Conservation (phyloP, 1,284 basidiomycete genomes). For the Apiotrichum brassicae region DNA sequence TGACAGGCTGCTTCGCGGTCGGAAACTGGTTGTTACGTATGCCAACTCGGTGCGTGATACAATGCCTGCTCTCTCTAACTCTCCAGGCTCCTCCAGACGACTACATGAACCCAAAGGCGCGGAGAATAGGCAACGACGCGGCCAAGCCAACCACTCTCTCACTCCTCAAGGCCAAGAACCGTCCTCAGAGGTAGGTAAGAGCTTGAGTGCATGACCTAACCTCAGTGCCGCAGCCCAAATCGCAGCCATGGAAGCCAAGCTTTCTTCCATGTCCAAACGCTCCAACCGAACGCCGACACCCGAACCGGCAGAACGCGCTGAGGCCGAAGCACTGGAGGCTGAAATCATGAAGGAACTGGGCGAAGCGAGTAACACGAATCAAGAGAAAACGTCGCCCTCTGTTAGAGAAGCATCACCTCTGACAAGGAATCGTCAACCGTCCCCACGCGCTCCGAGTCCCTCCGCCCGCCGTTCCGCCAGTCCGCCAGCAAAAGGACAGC, state of each 20-base stretch:
- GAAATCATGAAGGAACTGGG: constrained; percentile 13
- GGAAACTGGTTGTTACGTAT: constrained; percentile 79
- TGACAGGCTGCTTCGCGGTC: constrained; percentile 74
- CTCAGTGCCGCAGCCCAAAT: constrained; percentile 78
- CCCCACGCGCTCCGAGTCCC: too few species aligned
- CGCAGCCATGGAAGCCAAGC: constrained; percentile 89
- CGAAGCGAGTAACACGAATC: too few species aligned
- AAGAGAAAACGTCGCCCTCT: too few species aligned
- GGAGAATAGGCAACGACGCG: constrained; percentile 46
- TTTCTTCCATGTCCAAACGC: constrained; percentile 63
- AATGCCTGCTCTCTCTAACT: too few species aligned
- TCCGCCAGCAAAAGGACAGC: not conserved
- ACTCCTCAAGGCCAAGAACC: constrained; percentile 65
- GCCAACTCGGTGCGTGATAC: constrained; percentile 58
- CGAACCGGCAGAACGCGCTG: constrained; percentile 8
- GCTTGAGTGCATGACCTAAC: constrained; percentile 3
- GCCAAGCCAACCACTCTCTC: constrained; percentile 78
- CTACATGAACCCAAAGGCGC: constrained; percentile 5
- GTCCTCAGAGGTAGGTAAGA: constrained; percentile 56
- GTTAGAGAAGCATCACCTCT: too few species aligned
- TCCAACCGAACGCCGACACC: constrained; percentile 15
- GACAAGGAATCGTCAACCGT: too few species aligned
- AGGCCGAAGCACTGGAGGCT: constrained; percentile 13
- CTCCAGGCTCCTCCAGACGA: constrained; percentile 14
- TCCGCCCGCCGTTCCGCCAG: not conserved